phyloP scores from a whole-genome alignment of 352 stramenopile species.

The Phytopythium mirpurense region DNA sequence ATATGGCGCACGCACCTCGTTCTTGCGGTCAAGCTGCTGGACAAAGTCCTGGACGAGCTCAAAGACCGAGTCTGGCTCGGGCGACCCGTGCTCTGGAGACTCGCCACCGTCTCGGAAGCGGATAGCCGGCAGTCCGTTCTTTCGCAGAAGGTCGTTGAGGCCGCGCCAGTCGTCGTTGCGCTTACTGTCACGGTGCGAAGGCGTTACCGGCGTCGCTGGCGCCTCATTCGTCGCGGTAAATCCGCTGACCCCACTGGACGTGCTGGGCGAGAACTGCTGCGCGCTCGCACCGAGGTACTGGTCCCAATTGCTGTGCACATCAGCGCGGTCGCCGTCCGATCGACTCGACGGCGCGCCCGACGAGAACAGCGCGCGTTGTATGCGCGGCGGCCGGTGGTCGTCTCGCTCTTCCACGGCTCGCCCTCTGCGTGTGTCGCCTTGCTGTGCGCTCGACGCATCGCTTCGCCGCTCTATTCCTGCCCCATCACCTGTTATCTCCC shows the following conservation, averaged over 20 bases:
- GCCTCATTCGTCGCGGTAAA: constrained; percentile 2
- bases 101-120: constrained; percentile 18
- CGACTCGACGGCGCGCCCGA: not conserved
- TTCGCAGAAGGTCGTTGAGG: constrained; percentile 56
- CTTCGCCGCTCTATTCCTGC: not conserved
- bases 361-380: constrained; percentile 13
- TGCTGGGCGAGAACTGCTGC: constrained; percentile 8
- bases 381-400: not conserved
- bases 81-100: constrained; percentile 5
- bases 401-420: not conserved
- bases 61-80: constrained; percentile 45
- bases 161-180: constrained; percentile 32
- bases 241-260: constrained; percentile 10
- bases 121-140: constrained; percentile 46
- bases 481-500: not conserved
- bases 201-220: not conserved
- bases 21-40: constrained; percentile 55
- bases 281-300: constrained; percentile 6
- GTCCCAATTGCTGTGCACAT: constrained; percentile 5
- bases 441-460: not conserved
- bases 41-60: constrained; percentile 59
- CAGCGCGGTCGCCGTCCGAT: not conserved
- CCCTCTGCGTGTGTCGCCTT: not conserved
- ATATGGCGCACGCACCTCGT: constrained; percentile 45
- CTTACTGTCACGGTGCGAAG: not conserved